Base-by-base conservation (phyloP, 2,329 filamentous ascomycete genomes). In the Monilinia fructicola region DNA sequence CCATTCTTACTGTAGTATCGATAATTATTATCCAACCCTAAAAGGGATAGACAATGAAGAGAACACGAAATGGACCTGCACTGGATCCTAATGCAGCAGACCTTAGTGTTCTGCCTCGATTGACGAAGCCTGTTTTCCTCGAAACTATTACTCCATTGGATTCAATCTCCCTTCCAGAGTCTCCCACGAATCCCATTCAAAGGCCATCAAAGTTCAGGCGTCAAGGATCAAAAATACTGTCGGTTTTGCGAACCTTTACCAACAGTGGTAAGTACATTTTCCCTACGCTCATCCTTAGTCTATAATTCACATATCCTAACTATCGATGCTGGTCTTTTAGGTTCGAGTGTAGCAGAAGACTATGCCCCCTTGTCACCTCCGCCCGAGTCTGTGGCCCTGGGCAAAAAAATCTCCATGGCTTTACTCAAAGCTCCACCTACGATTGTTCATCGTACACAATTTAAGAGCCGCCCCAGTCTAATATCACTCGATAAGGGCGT, bases 191-290 rank as follows among this genome's bases (percentile, higher is more conserved):
- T 58, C n/a, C 35, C 5, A 50, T 61, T 61, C 69, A 71, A 56
- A 69, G 67, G 18, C 75, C 69, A 68, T 78, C 75, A 4, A 82
- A 80, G 68, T 56, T 79, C 50, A 76, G 77, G 65, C 77, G 78
- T 31, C 78, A 78, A 53, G 77, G 78, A n/a, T 80, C 78, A 7
- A 79, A 75, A 53, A 71, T 83, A n/a, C 71, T 79, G 64, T 80
- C 78, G 5, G 79, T 77, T 28, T 68, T 83, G 26, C 78, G 77
- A 42, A 79, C 79, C 23, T 71, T 82, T 62, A 80, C 78, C 26
- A 79, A 78, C 61, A 80, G 77, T 75, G 67, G 74, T 74, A 72
- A 64, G 68, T 53, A 14, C 9, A 35, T 14, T 21, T 44, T 9
- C 26, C 26, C 18, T 40, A 18, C 53, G 16, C 48, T 28, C 5